Conservation (phyloP, 495 filamentous ascomycete species). For the Aspergillus baeticus region DNA sequence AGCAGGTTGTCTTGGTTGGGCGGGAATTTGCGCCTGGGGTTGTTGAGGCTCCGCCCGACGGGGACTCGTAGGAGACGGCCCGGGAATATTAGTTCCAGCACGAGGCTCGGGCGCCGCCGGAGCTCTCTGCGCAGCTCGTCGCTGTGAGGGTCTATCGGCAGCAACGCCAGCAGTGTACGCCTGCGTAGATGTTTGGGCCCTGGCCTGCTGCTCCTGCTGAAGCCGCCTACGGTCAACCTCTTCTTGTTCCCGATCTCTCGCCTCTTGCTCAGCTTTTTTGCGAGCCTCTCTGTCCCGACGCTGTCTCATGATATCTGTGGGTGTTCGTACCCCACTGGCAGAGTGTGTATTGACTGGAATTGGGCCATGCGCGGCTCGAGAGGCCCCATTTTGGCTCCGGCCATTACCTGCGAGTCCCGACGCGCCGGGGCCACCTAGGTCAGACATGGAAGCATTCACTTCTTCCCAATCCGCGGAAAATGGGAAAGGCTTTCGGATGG, state of each 20-base stretch:
- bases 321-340: constrained; percentile 50
- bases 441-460: constrained; percentile 93
- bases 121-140: constrained; percentile 32
- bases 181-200: constrained; percentile 27
- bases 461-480: constrained; percentile 86
- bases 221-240: constrained; percentile 51
- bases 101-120: constrained; percentile 25
- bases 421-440: constrained; percentile 59
- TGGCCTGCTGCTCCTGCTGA: constrained; percentile 54
- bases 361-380: constrained; percentile 46
- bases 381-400: constrained; percentile 49
- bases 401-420: constrained; percentile 38
- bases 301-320: constrained; percentile 75
- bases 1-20: constrained; percentile 8
- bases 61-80: constrained; percentile 11
- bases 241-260: constrained; percentile 47
- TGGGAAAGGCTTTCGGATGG: constrained; percentile 74
- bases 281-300: constrained; percentile 66
- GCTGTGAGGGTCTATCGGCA: constrained; percentile 44
- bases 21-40: constrained; percentile 10
- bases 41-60: constrained; percentile 14
- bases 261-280: constrained; percentile 58
- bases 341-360: constrained; percentile 44
- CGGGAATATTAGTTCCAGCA: constrained; percentile 3
- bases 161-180: constrained; percentile 60